phyloP scores from a whole-genome alignment of 1,139 yeast species.

The Taphrina populina region DNA sequence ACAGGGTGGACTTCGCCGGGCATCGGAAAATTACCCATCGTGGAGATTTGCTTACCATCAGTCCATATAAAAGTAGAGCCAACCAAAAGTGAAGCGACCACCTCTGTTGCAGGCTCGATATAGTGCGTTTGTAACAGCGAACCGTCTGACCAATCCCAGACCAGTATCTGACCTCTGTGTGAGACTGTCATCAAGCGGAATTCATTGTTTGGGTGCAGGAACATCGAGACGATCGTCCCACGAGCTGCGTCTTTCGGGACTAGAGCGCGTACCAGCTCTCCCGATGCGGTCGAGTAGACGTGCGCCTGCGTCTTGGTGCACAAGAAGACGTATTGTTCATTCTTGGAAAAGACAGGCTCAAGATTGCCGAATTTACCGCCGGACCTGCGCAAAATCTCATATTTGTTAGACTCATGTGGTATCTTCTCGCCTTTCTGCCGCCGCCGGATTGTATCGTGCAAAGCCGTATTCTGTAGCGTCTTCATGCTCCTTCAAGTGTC shows the following conservation, averaged over 20 bases:
- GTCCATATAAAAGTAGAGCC: constrained; percentile 15
- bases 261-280: constrained; percentile 24
- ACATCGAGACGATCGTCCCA: constrained; percentile 18
- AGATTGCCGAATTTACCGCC: constrained; percentile 28
- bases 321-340: constrained; percentile 22
- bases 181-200: constrained; percentile 22
- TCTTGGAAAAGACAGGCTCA: constrained; percentile 16
- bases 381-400: neutral
- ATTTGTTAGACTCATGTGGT: no score
- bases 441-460: no score
- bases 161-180: constrained; percentile 22
- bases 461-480: no score
- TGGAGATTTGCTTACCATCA: constrained; percentile 20
- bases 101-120: constrained; percentile 7
- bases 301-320: constrained; percentile 24
- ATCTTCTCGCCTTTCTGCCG: no score
- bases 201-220: constrained; percentile 33
- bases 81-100: constrained; percentile 13
- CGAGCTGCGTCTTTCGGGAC: neutral
- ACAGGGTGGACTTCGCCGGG: constrained; percentile 2
- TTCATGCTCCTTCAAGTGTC: no score
- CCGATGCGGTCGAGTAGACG: constrained; percentile 33
- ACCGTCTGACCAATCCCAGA: constrained; percentile 36
- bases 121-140: constrained; percentile 1
- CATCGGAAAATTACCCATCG: constrained; percentile 9